These are phyloP conservation scores for Penicillium crystallinum DNA, from an alignment of 495 filamentous ascomycete species.

Conservation along the genomic window DNA sequence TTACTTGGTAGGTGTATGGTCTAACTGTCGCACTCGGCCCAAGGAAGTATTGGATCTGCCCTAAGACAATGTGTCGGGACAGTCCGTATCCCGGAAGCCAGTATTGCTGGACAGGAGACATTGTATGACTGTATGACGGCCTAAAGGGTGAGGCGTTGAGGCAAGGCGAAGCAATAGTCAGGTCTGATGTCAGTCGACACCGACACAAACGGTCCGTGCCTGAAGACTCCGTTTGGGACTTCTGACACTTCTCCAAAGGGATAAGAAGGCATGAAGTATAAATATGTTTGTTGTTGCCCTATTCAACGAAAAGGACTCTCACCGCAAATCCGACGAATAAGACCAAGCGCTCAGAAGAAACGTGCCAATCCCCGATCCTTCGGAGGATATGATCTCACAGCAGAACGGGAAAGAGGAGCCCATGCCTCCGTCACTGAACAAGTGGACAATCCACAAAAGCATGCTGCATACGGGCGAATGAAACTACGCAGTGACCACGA, in stretches of 20 bases:
- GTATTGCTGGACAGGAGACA: constrained; percentile 43
- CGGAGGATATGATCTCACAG: constrained; percentile 15
- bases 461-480: constrained; percentile 4
- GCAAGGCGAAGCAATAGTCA: constrained; percentile 2
- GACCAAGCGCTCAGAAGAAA: constrained; percentile 1
- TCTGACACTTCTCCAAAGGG: constrained; percentile 5
- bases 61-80: constrained; percentile 49
- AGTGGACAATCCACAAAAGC: constrained; percentile 9
- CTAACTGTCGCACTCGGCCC: constrained; percentile 46
- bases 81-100: constrained; percentile 51
- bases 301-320: neutral
- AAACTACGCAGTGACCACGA: constrained; percentile 1
- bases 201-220: constrained; percentile 6
- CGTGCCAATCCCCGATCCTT: constrained; percentile 4
- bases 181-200: constrained; percentile 6
- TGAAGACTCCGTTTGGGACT: constrained; percentile 4
- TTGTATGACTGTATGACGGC: constrained; percentile 10
- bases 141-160: neutral
- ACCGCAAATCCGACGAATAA: constrained; percentile 10
- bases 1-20: constrained; percentile 50
- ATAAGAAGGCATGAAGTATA: constrained; percentile 8
- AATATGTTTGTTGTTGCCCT: constrained; percentile 5
- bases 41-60: constrained; percentile 49
- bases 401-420: constrained; percentile 2
- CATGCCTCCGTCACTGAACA: neutral